Base-by-base conservation (phyloP, 257 asterid species). In the Linderniella brevidens region DNA sequence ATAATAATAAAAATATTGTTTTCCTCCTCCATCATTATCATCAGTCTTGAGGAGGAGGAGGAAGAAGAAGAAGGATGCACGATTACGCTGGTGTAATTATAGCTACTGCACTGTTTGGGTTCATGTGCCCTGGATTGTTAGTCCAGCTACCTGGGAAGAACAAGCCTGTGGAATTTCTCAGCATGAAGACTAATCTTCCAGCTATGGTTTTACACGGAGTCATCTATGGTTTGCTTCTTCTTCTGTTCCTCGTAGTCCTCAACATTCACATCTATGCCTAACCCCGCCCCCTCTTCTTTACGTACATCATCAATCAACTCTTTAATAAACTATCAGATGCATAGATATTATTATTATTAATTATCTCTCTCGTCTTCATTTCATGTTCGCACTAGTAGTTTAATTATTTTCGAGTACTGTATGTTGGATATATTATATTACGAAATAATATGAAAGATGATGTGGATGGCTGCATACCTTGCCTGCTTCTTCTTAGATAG, bases 121-220 rank as follows among this genome's bases (percentile, higher is more conserved):
- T 88, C 51, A 57, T 83, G 15, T 46, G 80, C 11, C 97, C 93
- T 0, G 93, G 97, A 44, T 45, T 84, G 20, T 11, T 88, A 10
- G 20, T 88, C 50, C 95, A 88, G 70, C 70, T 87, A 16, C 97
- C 95, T 0, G 97, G 82, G 13, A 87, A 83, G 61, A 75, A 84
- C 3, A 58, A 57, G 48, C 82, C 88, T 0, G 69, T 79, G 0
- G 97, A 75, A 8, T 80, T 88, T 58, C 68, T 78, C 41, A 84
- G 76, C 72, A 88, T 88, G 95, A 88, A 75, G 65, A 80, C 98
- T 0, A 83, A 82, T 40, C 1, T 57, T 0, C 46, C 67, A 0
- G 75, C 95, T 39, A 74, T 88, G 45, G 8, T 78, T 40, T 46
- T 83, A 19, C 95, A 83, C 62, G 61, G 93, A 10, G 53, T 80